Evolutionary conservation across 441 rosid species (phyloP).

Genomic region (Raphanus hybrid): DNA sequence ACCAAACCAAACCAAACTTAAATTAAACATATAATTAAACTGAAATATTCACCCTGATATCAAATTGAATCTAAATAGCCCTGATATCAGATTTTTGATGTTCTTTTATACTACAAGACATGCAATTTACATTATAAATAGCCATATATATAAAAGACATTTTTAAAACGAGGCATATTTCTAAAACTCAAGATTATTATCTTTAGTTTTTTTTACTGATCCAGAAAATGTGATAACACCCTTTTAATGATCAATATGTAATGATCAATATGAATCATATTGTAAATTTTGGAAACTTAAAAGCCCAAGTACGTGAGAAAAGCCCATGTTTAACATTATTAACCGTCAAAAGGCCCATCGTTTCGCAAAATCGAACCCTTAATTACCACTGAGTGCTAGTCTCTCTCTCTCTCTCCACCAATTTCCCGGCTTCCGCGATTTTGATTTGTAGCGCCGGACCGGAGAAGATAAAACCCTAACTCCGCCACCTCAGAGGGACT

Average conservation of each 20-base stretch:
- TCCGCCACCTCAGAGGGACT: conserved; percentile 7
- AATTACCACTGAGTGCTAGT: not conserved
- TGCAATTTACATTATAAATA: not conserved
- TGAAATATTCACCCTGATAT: no score
- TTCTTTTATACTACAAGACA: not conserved
- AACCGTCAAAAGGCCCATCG: not conserved
- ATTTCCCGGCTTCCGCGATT: conserved; percentile 36
- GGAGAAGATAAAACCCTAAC: conserved; percentile 42
- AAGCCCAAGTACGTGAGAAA: not conserved
- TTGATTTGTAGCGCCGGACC: conserved; percentile 12
- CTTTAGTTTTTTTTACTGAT: not conserved
- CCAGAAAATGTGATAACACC: not conserved
- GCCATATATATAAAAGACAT: not conserved
- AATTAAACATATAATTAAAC: no score
- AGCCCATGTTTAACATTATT: not conserved
- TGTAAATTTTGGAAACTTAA: not conserved
- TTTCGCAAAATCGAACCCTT: not conserved
- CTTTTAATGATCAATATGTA: not conserved
- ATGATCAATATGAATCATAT: not conserved
- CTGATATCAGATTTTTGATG: not conserved
- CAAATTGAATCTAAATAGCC: not conserved
- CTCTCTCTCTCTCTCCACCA: not conserved
- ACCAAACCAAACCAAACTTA: no score
- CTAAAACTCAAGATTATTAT: not conserved
- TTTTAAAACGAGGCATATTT: not conserved